Percentiles rank a stretch among this genome's conserved stretches.
phyloP scores from a whole-genome alignment of 495 filamentous ascomycete species.

The Diplogelasinospora grovesii region DNA sequence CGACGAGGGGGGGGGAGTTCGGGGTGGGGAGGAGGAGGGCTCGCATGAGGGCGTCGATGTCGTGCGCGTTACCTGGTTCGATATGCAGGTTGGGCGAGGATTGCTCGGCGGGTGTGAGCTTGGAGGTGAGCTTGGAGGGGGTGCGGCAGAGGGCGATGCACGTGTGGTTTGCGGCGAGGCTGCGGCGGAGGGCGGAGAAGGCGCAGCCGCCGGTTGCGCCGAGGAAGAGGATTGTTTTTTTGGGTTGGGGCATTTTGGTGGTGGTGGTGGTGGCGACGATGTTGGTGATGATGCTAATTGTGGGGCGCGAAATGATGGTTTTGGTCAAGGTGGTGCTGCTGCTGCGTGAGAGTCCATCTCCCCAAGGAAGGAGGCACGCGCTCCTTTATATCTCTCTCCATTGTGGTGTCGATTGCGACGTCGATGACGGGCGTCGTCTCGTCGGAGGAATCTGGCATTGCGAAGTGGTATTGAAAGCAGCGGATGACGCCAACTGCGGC shows the following conservation, averaged over 20 bases:
- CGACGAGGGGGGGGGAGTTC: conserved; percentile 21
- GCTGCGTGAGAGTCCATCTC: too few species aligned
- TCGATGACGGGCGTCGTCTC: too few species aligned
- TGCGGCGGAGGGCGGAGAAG: conserved; percentile 37
- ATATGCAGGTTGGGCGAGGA: conserved; percentile 37
- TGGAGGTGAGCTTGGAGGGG: conserved; percentile 50
- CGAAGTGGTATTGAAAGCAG: too few species aligned
- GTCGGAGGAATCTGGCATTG: too few species aligned
- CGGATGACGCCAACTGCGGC: too few species aligned
- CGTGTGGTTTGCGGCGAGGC: conserved; percentile 44
- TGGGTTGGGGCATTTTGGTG: conserved; percentile 6
- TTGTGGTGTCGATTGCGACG: too few species aligned
- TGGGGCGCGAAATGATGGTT: too few species aligned
- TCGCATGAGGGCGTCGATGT: conserved; percentile 32
- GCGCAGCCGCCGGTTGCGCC: conserved; percentile 49
- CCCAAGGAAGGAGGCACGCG: too few species aligned
- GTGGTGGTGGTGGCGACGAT: not conserved
- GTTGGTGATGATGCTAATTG: too few species aligned
- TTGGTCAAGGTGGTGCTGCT: too few species aligned
- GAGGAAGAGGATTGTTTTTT: conserved; percentile 45
- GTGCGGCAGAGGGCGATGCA: conserved; percentile 52
- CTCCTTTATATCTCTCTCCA: too few species aligned
- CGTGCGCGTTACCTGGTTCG: conserved; percentile 45
- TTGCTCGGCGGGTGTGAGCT: conserved; percentile 24
- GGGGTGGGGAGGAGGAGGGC: conserved; percentile 22